Base-by-base conservation (phyloP, 169 alveolate species). In the Plasmodium yoelii region DNA sequence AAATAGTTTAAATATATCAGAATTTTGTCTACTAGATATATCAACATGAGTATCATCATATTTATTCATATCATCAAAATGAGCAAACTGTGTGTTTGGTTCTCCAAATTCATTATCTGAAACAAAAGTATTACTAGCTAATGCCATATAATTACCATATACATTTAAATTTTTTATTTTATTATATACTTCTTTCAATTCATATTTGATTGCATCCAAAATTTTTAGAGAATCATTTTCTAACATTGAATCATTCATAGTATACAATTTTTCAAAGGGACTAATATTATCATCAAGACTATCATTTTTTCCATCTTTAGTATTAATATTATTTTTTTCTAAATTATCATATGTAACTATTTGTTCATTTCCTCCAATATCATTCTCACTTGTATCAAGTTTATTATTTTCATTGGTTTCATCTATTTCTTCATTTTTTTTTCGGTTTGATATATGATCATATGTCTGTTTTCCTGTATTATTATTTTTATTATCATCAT, bases 331-430 rank as follows among this genome's bases (percentile, higher is more conserved):
- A 34, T 34, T 34, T 34, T 65, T 18, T 61, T 60, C 22, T 15
- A 47, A n/a, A 12, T 74, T 61, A 24, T 77, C 69, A n/a, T 77
- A 77, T 18, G 88, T 75, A 22, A 77, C 75, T 51, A 77, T 77
- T 77, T 77, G 88, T 8, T 59, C 46, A 12, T 77, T 69, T 57
- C 9, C 51, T 5, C 10, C 49, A 49, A 19, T 6, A 0, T 22
- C 55, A 49, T 19, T 15, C 12, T 9, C 42, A 13, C 0, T 49
- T 15, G 6, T 12, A 18, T 24, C 34, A 12, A 10, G 44, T 9
- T 9, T 15, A 18, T n/a, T 57, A 42, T 67, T n/a, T 18, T 15
- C 39, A 3, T 13, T 13, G 7, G 42, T 0, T 13, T 67, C 57
- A 34, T 67, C 7, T 59, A 6, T 15, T 19, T 46, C 42, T 5